Base-by-base conservation (phyloP, 73 alveolate genomes). In the Paramecium tetraurelia region DNA sequence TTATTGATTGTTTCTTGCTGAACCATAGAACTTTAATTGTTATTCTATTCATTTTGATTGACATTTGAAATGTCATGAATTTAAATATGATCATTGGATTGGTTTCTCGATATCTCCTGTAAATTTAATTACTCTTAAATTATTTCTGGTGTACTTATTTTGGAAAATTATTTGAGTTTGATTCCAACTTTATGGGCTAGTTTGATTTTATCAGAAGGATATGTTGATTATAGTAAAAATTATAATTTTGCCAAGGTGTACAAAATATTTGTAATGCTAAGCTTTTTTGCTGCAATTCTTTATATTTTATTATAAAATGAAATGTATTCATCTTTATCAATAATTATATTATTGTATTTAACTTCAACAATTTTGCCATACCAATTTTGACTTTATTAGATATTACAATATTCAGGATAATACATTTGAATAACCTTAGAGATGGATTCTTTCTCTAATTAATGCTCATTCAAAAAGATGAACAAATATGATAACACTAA, bases 401-500 rank as follows among this genome's bases (percentile, higher is more conserved):
- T 75, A 12, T 75, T 38, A 29, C 12, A 21, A 22, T 35, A 35
- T 75, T 75, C 87, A 31, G 87, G 87, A 41, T 75, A 75, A 75
- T 75, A 75, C 87, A 75, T 75, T 75, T 75, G 10, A 75, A 75
- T 75, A 75, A 75, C 87, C 6, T 75, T 41, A 16, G 3, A 12
- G 20, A 75, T 75, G 3, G 87, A 35, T 38, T 75, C 59, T 10
- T 75, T 41, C 24, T 75, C 87, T 75, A 75, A 75, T 24, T 41
- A 5, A n/a, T 38, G 35, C 38, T 75, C 68, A 75, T 75, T 75
- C 11, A 75, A 38, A 38, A 75, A 41, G 3, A 38, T 33, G 20
- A 41, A 35, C 14, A 75, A 21, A 75, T 35, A 75, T 10, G 87
- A 75, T 5, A 75, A 35, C 0, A 75, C 20, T 31, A 75, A 41